phyloP scores from a whole-genome alignment of 106 monocot genomes.

The Dioscorea dumetorum region DNA sequence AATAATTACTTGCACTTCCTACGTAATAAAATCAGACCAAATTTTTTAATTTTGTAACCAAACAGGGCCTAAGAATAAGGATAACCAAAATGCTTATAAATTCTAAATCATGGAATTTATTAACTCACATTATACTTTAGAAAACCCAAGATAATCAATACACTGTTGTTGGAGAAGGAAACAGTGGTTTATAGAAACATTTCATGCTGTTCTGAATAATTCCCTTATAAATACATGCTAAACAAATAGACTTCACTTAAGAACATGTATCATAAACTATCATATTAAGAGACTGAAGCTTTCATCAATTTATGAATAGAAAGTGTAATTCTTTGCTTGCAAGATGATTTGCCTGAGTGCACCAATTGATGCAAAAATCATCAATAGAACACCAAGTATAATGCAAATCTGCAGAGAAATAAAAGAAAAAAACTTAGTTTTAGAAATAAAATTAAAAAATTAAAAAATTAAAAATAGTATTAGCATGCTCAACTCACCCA shows the following conservation, averaged over 20 bases:
- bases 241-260: background rate
- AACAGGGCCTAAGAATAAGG: background rate
- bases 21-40: too few relatives aligned
- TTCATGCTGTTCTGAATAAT: background rate
- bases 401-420: slow-evolving; percentile 35
- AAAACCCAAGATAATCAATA: background rate
- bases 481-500: slow-evolving; percentile 19
- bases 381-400: slow-evolving; percentile 31
- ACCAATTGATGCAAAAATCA: slow-evolving; percentile 33
- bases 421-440: background rate
- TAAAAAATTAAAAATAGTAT: background rate
- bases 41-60: too few relatives aligned
- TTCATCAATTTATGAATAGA: slow-evolving; percentile 22
- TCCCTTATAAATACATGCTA: background rate
- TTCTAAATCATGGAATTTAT: background rate
- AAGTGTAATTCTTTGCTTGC: slow-evolving; percentile 31
- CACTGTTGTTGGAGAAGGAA: background rate
- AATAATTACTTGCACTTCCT: too few relatives aligned
- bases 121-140: background rate
- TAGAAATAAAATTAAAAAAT: background rate
- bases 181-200: background rate
- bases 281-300: background rate
- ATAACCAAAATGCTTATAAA: background rate
- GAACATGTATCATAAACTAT: background rate
- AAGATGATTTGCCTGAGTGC: slow-evolving; percentile 35